Evolutionary conservation across 768 basidiomycete species (phyloP), one percentile per base, ranked within the genome.

Genomic region (Pisolithus tinctorius): DNA sequence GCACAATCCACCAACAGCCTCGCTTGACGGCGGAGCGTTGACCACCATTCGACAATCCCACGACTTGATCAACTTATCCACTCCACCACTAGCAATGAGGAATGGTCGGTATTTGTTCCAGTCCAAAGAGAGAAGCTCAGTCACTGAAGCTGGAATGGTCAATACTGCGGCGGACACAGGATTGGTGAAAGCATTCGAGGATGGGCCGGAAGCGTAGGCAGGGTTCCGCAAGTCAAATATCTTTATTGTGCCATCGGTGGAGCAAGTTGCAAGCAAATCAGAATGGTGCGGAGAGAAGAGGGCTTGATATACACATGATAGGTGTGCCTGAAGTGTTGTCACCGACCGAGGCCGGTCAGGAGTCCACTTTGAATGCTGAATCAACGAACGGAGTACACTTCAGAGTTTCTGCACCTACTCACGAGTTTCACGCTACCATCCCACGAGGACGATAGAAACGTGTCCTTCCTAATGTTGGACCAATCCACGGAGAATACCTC

Each of bases 401-500:
- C 36, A 49, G 43, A 40, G 1, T 8, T 20, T n/a, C 11, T 40
- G 20, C 30, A 27, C n/a, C 14, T 5, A 74, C 88, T 44, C 55
- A 93, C 94, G 45, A 96, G 60, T 71, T 96, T 97, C 39, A 94
- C 78, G 13, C 76, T 79, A 26, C 91, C 92, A 62, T 98, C 95
- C 94, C 94, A 97, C 11, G 86, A 90, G 25, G 89, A 80, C 10
- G 93, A 93, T 8, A 78, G 80, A 65, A 96, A 94, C 1, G 80
- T 79, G 56, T 92, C 87, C 64, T 95, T 96, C 60, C 85, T 83
- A 55, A 94, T 67, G 69, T 96, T 98, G 55, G 87, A 93, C 94
- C 95, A 98, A 66, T 98, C 91, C 5, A 97, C 82, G 10, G 86
- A 87, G 72, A 90, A 93, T 6, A 93, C 91, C 65, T 98, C 95